Evolutionary conservation across 305 asterid species (phyloP), one percentile per base, ranked within the genome.

Genomic region (Rubia peregrina): DNA sequence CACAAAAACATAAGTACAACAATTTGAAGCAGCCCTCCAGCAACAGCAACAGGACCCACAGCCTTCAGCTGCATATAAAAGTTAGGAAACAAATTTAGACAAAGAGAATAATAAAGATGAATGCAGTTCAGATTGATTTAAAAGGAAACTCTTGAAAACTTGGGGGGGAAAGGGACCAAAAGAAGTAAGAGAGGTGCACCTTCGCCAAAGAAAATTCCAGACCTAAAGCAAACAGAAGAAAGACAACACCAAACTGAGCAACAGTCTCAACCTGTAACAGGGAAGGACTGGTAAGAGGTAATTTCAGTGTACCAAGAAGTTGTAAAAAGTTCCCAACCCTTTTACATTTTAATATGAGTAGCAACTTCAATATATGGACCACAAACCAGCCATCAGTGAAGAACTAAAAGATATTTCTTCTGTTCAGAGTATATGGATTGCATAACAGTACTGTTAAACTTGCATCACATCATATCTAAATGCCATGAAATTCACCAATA

Each of bases 161-260:
- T 56, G 67, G 26, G n/a, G n/a, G n/a, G n/a, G n/a, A n/a, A n/a
- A n/a, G n/a, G n/a, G n/a, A n/a, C n/a, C n/a, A n/a, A n/a, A n/a
- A n/a, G 40, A 19, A 7, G 26, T 0, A 42, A 36, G 59, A 19
- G 3, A 42, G 14, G 40, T 30, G 79, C 72, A 94, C 99, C 96
- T 91, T 94, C 61, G 96, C 66, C 82, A 89, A 73, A 78, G 99
- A 94, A 78, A 94, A 94, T 82, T 94, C 99, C 78, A 94, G 87
- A 59, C 99, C 99, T 83, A 94, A 81, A 78, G 96, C 96, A 88
- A 94, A 94, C 53, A 94, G 83, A 82, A 94, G 99, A 84, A 94
- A 94, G 75, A 94, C 93, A 80, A 94, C 98, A 70, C 99, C 99
- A 82, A 94, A 94, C 82, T 94, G 99, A 49, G 98, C 98, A 81